A percentile compares a stretch with the other conserved stretches of the same genome.
Conservation (phyloP, 2,329 filamentous ascomycete species). For the Tolypocladium nubicola region DNA sequence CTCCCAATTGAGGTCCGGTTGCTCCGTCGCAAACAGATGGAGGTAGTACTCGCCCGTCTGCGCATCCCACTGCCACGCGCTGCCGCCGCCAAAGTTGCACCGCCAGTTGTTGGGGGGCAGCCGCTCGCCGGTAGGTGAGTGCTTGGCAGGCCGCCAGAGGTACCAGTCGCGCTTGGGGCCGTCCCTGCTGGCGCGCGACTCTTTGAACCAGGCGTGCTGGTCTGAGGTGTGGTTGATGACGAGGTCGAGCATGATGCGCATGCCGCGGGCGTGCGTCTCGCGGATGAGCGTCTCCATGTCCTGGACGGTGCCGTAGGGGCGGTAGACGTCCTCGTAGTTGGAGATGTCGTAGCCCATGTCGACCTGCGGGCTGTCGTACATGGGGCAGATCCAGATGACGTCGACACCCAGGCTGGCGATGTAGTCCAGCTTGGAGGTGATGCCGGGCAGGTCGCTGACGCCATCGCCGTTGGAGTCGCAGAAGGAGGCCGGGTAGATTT, state of each 20-base stretch:
- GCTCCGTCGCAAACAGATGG: slow-evolving; percentile 62
- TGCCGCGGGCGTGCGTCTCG: slow-evolving; percentile 49
- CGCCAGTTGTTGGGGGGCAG: slow-evolving; percentile 69
- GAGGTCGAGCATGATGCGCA: slow-evolving; percentile 64
- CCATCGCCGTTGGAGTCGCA: slow-evolving; percentile 48
- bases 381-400: slow-evolving; percentile 57
- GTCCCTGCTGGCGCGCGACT: slow-evolving; percentile 49
- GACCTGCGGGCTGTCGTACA: slow-evolving; percentile 52
- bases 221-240: slow-evolving; percentile 71
- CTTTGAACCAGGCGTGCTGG: slow-evolving; percentile 61
- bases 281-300: slow-evolving; percentile 54
- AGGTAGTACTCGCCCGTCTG: slow-evolving; percentile 67
- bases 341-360: slow-evolving; percentile 65
- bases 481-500: slow-evolving; percentile 50
- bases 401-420: slow-evolving; percentile 50
- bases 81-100: slow-evolving; percentile 47
- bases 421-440: slow-evolving; percentile 52
- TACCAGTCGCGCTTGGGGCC: slow-evolving; percentile 63
- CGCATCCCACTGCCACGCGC: slow-evolving; percentile 63
- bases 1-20: slow-evolving; percentile 84
- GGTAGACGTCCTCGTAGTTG: slow-evolving; percentile 56
- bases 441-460: slow-evolving; percentile 52
- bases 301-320: slow-evolving; percentile 53
- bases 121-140: slow-evolving; percentile 45
- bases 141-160: slow-evolving; percentile 43